Conservation (phyloP, 805 yeast genomes). For the Lachancea thermotolerans region DNA sequence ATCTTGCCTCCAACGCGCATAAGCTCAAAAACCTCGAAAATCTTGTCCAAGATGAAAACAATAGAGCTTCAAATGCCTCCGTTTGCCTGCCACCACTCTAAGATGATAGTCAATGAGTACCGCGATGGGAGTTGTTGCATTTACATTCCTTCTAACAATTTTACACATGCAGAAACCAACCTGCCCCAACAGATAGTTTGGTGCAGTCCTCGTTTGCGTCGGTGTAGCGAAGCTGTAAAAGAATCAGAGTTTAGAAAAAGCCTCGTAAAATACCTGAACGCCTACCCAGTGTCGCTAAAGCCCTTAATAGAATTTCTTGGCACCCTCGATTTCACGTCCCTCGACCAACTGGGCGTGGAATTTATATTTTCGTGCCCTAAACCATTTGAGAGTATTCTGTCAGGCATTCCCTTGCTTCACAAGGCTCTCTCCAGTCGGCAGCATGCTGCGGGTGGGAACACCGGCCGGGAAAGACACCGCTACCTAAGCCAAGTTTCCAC, state of each 20-base stretch:
- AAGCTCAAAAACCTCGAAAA: constrained; percentile 5
- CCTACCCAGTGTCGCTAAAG: constrained; percentile 30
- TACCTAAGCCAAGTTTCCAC: constrained; percentile 33
- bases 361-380: constrained; percentile 50
- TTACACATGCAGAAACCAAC: constrained; percentile 47
- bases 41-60: constrained; percentile 11
- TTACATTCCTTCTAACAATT: constrained; percentile 53
- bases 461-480: constrained; percentile 14
- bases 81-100: constrained; percentile 55
- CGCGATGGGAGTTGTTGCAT: constrained; percentile 41
- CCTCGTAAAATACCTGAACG: constrained; percentile 38
- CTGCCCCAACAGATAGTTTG: constrained; percentile 62
- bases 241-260: constrained; percentile 38
- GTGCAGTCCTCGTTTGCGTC: constrained; percentile 44
- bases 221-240: not conserved
- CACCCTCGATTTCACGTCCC: constrained; percentile 38
- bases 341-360: constrained; percentile 37
- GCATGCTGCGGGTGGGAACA: constrained; percentile 23
- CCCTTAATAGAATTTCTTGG: constrained; percentile 23
- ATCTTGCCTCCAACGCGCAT: constrained; percentile 16
- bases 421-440: constrained; percentile 10
- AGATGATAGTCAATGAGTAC: constrained; percentile 55
- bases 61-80: constrained; percentile 34
- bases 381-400: constrained; percentile 21
- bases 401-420: constrained; percentile 4